These are phyloP conservation scores for Trichoderma koningii DNA, from an alignment of 2,329 filamentous ascomycete species.

Conservation along the genomic window DNA sequence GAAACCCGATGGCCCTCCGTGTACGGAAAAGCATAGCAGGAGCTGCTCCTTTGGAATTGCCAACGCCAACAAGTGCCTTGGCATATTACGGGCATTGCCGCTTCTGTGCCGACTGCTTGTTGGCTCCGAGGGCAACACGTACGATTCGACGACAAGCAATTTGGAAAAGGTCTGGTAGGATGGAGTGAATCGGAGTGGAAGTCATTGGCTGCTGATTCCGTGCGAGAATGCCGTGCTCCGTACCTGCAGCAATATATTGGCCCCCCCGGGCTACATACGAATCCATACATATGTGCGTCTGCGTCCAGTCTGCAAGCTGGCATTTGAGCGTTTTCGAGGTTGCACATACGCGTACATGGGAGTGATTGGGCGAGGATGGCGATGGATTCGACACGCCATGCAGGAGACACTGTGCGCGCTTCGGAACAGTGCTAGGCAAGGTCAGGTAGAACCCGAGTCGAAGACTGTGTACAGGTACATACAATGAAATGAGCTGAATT, in stretches of 20 bases:
- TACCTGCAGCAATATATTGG: constrained; percentile 1
- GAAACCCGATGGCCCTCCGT: constrained; percentile 3
- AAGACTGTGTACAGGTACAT: not conserved
- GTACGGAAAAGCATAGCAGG: not conserved
- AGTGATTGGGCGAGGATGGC: too few species aligned
- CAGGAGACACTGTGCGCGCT: too few species aligned
- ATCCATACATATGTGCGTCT: not conserved
- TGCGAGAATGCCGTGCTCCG: not conserved
- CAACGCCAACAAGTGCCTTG: too few species aligned
- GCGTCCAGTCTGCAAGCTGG: too few species aligned
- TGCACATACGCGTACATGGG: too few species aligned
- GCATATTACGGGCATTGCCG: constrained; percentile 1
- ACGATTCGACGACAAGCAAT: not conserved
- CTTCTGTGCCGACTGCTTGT: not conserved
- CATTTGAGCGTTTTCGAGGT: too few species aligned
- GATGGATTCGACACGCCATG: too few species aligned
- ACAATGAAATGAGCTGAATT: constrained; percentile 14
- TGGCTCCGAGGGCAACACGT: constrained; percentile 3
- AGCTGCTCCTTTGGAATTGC: not conserved
- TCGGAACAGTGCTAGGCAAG: too few species aligned
- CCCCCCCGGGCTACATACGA: too few species aligned
- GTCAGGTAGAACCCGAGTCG: too few species aligned
- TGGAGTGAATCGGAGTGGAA: too few species aligned
- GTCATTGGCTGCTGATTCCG: not conserved
- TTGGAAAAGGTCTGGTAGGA: too few species aligned